Evolutionary conservation across 257 asterid species (phyloP).

Genomic region (Phtheirospermum japonicum): DNA sequence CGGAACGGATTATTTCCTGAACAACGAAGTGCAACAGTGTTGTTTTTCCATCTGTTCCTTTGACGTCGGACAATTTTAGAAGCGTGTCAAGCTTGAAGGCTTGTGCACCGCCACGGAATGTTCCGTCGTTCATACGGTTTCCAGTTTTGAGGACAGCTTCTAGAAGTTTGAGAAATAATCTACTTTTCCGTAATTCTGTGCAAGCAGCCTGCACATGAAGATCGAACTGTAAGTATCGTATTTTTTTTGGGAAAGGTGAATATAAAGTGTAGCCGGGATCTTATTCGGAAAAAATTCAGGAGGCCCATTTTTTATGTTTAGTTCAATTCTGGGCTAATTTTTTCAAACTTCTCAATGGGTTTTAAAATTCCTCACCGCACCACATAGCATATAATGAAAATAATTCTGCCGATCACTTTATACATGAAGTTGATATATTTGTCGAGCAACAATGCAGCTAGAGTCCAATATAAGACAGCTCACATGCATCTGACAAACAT

Average conservation of each 20-base stretch:
- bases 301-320: no score
- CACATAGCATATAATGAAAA: no score
- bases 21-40: slow-evolving; percentile 85
- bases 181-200: slow-evolving; percentile 72
- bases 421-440: no score
- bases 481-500: no score
- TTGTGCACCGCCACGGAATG: slow-evolving; percentile 93
- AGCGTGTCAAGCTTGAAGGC: slow-evolving; percentile 95
- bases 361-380: no score
- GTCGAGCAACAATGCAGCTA: background rate
- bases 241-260: background rate
- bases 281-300: no score
- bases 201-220: slow-evolving; percentile 67
- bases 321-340: no score
- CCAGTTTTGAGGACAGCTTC: slow-evolving; percentile 98
- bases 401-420: no score
- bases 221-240: no score
- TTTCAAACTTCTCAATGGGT: no score
- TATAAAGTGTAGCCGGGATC: no score
- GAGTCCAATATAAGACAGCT: no score
- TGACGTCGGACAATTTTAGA: slow-evolving; percentile 74
- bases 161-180: slow-evolving; percentile 82
- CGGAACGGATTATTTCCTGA: slow-evolving; percentile 83
- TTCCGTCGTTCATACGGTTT: slow-evolving; percentile 92
- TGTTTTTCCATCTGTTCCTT: slow-evolving; percentile 92